Evolutionary conservation across 169 alveolate genomes (phyloP), one percentile per base, ranked within the genome.

Genomic region (Eimeria maxima): DNA sequence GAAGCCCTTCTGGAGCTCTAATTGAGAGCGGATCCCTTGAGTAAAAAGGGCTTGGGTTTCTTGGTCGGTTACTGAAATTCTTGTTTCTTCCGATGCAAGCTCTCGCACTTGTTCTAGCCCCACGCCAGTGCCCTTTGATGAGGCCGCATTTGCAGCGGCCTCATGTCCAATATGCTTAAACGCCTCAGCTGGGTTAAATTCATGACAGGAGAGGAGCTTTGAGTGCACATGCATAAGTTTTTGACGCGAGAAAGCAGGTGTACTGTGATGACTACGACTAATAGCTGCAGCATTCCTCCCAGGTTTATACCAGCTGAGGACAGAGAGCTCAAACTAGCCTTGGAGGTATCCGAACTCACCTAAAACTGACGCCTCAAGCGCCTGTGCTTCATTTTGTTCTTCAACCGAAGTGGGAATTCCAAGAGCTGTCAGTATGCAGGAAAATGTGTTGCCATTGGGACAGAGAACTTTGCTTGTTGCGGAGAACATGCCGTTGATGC

Each of bases 401-500:
- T 87, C 81, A 4, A 8, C 81, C 4, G 60, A 24, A 10, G 29
- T 27, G 38, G 93, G 83, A 63, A 87, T 57, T 33, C 53, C 63
- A 27, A 87, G 83, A 18, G 83, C 93, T n/a, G 65, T 3, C 65
- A 87, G n/a, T 11, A 29, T 50, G 63, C 93, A 87, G 53, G 93
- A 38, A 1, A 87, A 18, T 0, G 74, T 87, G 57, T n/a, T 33
- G 60, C 80, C 80, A 6, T 33, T n/a, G 10, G 93, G 93, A 20
- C 93, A 87, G 33, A 11, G 47, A 45, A 24, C 42, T 38, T 38
- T 87, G 81, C 65, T 57, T 87, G 93, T 44, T 63, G 60, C 63
- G 22, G 65, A 83, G 53, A 87, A 87, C 53, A 87, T 63, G 11
- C 93, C 93, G 53, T 87, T 44, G 50, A 87, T n/a, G 42, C 93